Base-by-base conservation (phyloP, 2,329 filamentous ascomycete genomes). In the Paramyrothecium sp. region DNA sequence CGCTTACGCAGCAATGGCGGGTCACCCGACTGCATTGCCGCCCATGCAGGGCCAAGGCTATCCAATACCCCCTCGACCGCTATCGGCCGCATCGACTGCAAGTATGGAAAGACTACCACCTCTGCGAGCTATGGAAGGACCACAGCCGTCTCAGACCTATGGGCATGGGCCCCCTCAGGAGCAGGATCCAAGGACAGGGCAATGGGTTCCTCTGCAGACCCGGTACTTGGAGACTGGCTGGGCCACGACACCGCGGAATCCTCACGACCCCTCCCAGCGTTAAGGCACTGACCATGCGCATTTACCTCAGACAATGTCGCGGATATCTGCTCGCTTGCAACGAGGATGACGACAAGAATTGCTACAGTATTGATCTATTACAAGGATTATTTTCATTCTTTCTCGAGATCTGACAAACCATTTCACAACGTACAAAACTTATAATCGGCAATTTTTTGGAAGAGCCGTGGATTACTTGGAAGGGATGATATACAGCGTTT, bases 21-120 rank as follows among this genome's bases (percentile, higher is more conserved):
- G 69, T 34, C 69, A 73, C n/a, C 66, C 73, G 1, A 66, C 69
- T 3, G 69, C 72, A 5, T 65, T 82, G 38, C 76, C 78, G 21
- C 73, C 79, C 2, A 75, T 81, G 53, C 67, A 75, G 13, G 66
- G 72, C 12, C 67, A 73, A 5, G 63, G 63, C 4, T 81, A 78
- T 55, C 68, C 72, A 8, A 61, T 67, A 23, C 69, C 72, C 19
- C 71, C 73, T 44, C 73, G 74, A 1, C 75, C 73, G n/a, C 66
- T 67, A 7, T 75, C 75, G 3, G 69, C 73, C 10, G 63, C 72
- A n/a, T 70, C 73, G 7, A 70, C 74, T 2, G 67, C 69, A 1
- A 71, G 72, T 5, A 71, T 71, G 13, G 77, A 81, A 11, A 73
- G 78, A 56, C 69, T 84, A 3, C 81, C 81, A 4, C 79, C 81